Evolutionary conservation across 495 filamentous ascomycete genomes (phyloP), one percentile per base, ranked within the genome.

Genomic region (Eremomyces bilateralis): DNA sequence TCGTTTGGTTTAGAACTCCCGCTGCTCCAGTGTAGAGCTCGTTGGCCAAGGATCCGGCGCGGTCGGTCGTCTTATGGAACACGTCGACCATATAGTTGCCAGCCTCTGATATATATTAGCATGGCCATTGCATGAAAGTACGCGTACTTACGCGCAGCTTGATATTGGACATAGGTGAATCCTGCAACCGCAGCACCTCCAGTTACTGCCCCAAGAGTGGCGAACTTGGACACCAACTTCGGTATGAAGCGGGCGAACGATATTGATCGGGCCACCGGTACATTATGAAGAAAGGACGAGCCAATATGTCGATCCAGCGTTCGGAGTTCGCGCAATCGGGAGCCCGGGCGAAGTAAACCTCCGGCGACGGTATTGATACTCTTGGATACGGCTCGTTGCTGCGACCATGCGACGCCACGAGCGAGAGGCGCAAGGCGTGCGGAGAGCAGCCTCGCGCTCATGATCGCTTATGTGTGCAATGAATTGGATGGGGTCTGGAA

Each of bases 111-210:
- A 15, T 31, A 19, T 20, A 38, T 58, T 44, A 62, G 56, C 38
- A 33, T 31, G 30, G 34, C 19, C 28, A 25, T 30, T 31, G 11
- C 2, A 10, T 29, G 34, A 20, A 38, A 32, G 35, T 13, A 21
- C 28, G 10, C 36, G 11, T 27, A 63, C 80, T 49, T 66, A 90
- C 80, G 79, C 33, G 74, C 73, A 41, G 88, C 85, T 57, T 95
- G 90, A 53, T 95, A 94, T 52, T 99, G 88, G 21, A 99, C 47
- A 64, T 93, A 99, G 28, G 80, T 80, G 20, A 88, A 49, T 3
- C 80, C 78, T 4, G 78, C 82, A 50, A 99, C 65, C 56, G 76
- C 78, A 29, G 79, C 73, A 28, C 79, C 82, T 21, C 84, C 88
- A 50, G 91, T 82, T 56, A 92, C 71, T 38, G 90, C 85, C 18